Evolutionary conservation across 345 rosid genomes (phyloP), one percentile per base, ranked within the genome.

Genomic region (Salix arbutifolia): DNA sequence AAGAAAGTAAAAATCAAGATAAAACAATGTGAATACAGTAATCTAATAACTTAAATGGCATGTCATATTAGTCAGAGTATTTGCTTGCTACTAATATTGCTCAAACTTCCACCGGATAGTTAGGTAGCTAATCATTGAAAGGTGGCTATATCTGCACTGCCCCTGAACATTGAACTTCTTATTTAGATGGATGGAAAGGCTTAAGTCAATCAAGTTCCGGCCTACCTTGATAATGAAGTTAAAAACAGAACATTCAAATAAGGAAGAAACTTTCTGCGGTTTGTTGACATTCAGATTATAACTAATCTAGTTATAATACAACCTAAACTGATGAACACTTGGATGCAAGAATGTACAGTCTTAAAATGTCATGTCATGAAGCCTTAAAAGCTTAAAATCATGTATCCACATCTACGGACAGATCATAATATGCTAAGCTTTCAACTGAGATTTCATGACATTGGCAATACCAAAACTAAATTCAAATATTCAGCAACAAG

Each of bases 191-290:
- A 1, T 50, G 18, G 21, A 50, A 18, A 50, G 56, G 56, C 56
- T 17, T 50, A 50, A 50, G 21, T 6, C 19, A 50, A 6, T 6
- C 5, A 18, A 50, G 56, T 6, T 18, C n/a, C 0, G 56, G 42
- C 23, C 68, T 37, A 70, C 73, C 73, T 48, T 17, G 60, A 70
- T 7, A 48, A n/a, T 70, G 56, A 21, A 50, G 38, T 70, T 48
- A 19, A 28, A 70, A 70, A 28, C 38, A 50, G 56, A 70, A 28
- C 42, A 26, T 28, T 48, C 61, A 28, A 21, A 30, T 12, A 25
- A 11, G 26, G 56, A 46, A 13, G 26, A 69, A 42, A 42, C 18
- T 6, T 25, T 6, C 31, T 13, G 31, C 46, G 46, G 58, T 44
- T 17, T 44, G 46, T 69, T 69, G 31, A 26, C 38, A 70, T 48